Evolutionary conservation across 2,329 filamentous ascomycete genomes (phyloP).

Genomic region (Acarospora socialis): DNA sequence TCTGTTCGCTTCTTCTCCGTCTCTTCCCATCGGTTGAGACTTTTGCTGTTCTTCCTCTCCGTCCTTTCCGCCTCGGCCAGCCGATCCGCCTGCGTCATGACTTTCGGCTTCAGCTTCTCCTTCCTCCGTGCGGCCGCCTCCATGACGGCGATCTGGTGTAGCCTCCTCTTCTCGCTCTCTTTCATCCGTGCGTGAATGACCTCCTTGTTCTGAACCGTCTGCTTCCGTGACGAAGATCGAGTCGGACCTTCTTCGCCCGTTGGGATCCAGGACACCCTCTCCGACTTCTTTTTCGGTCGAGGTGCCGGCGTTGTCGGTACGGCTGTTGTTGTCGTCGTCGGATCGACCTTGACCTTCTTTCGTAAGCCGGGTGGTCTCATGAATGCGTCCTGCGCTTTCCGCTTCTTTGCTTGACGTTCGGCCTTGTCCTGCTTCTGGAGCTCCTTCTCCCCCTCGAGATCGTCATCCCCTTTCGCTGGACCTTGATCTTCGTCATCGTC

Average conservation of each 20-base stretch:
- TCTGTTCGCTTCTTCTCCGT: constrained; percentile 81
- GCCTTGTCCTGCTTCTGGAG: constrained; percentile 62
- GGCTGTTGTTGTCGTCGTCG: constrained; percentile 18
- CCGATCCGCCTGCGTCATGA: constrained; percentile 76
- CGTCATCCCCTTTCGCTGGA: constrained; percentile 42
- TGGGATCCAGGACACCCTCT: constrained; percentile 56
- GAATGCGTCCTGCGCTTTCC: constrained; percentile 64
- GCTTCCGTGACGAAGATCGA: constrained; percentile 46
- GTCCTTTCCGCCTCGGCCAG: constrained; percentile 68
- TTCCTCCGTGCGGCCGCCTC: constrained; percentile 47
- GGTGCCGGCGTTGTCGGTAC: constrained; percentile 22
- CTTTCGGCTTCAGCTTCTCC: constrained; percentile 60
- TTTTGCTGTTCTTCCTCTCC: constrained; percentile 79
- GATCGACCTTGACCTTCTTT: constrained; percentile 63
- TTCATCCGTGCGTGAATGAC: constrained; percentile 35
- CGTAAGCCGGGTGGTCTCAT: constrained; percentile 41
- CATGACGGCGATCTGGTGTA: constrained; percentile 40
- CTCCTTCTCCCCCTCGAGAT: constrained; percentile 77
- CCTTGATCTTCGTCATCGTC: constrained; percentile 68
- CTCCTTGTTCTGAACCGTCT: constrained; percentile 53
- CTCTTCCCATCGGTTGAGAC: constrained; percentile 83
- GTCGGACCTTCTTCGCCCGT: constrained; percentile 46
- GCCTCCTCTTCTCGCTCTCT: constrained; percentile 33
- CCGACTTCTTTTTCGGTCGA: constrained; percentile 52
- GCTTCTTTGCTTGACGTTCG: constrained; percentile 58